Evolutionary conservation across 1,284 basidiomycete genomes (phyloP).

Genomic region (Rhizoctonia solani): DNA sequence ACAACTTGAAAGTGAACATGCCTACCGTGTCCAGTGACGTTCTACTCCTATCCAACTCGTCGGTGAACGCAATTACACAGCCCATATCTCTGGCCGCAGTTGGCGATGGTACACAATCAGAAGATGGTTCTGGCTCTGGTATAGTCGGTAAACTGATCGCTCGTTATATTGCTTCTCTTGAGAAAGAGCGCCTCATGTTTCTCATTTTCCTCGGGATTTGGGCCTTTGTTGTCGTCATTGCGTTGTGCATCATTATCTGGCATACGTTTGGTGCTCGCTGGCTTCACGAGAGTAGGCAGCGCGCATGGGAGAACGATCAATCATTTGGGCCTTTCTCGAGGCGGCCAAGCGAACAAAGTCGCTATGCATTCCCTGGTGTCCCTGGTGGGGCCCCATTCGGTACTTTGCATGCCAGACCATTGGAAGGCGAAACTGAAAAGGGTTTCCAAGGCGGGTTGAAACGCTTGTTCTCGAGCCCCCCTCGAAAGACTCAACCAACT

Average conservation of each 20-base stretch:
- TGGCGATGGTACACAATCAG: slow-evolving; percentile 54
- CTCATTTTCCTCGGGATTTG: slow-evolving; percentile 79
- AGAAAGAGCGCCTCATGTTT: slow-evolving; percentile 84
- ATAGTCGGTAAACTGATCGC: slow-evolving; percentile 74
- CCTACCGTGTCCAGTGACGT: slow-evolving; percentile 72
- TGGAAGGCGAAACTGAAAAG: slow-evolving; percentile 1
- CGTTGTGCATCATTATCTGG: slow-evolving; percentile 65
- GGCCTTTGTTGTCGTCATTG: slow-evolving; percentile 76
- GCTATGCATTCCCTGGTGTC: slow-evolving; percentile 7
- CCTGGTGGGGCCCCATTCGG: slow-evolving; percentile 15
- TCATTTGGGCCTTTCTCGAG: slow-evolving; percentile 26
- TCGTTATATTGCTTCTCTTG: slow-evolving; percentile 70
- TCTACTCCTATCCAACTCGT: slow-evolving; percentile 71
- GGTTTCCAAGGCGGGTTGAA: slow-evolving; percentile 7
- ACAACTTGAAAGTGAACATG: slow-evolving; percentile 81
- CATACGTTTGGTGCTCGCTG: slow-evolving; percentile 59
- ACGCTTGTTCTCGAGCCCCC: neutral
- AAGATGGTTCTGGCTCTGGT: slow-evolving; percentile 56
- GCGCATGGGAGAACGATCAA: slow-evolving; percentile 55
- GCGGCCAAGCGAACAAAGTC: slow-evolving; percentile 21
- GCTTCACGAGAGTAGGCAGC: slow-evolving; percentile 56
- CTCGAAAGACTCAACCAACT: neutral
- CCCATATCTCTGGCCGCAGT: slow-evolving; percentile 82
- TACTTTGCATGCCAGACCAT: neutral
- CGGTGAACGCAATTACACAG: slow-evolving; percentile 72